Percentiles rank a stretch among this genome's conserved stretches.
phyloP scores from a whole-genome alignment of 345 rosid genomes.

The Eucalyptus albens region DNA sequence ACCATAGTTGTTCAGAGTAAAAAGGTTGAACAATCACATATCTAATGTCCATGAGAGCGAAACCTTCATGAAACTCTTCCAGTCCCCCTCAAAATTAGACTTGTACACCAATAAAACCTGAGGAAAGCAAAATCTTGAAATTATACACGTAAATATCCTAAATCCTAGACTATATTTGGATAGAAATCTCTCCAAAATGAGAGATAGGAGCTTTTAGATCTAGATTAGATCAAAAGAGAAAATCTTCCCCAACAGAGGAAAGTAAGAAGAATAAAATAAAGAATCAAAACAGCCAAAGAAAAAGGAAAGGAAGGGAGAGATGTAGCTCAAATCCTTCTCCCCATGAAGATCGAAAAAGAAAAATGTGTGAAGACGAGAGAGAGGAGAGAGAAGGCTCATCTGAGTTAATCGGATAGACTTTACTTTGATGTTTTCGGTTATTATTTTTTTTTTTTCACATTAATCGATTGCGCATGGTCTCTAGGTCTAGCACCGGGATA shows the following conservation, averaged over 20 bases:
- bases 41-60: background rate
- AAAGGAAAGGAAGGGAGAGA: background rate
- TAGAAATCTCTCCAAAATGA: fast-evolving
- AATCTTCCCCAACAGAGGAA: background rate
- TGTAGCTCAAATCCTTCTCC: background rate
- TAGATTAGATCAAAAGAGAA: no score
- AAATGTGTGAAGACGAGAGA: background rate
- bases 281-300: background rate
- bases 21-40: fast-evolving
- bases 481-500: background rate
- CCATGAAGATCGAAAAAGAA: background rate
- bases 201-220: no score
- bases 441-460: background rate
- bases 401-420: background rate
- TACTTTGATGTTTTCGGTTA: background rate
- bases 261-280: no score
- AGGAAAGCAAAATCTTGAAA: background rate
- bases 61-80: background rate
- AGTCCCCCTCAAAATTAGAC: background rate
- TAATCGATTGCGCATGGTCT: background rate
- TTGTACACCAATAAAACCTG: background rate
- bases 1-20: background rate
- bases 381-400: background rate
- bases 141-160: background rate
- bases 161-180: background rate